Base-by-base conservation (phyloP, 192 early-diverging fungal species). In the Backusella liffmaniae region DNA sequence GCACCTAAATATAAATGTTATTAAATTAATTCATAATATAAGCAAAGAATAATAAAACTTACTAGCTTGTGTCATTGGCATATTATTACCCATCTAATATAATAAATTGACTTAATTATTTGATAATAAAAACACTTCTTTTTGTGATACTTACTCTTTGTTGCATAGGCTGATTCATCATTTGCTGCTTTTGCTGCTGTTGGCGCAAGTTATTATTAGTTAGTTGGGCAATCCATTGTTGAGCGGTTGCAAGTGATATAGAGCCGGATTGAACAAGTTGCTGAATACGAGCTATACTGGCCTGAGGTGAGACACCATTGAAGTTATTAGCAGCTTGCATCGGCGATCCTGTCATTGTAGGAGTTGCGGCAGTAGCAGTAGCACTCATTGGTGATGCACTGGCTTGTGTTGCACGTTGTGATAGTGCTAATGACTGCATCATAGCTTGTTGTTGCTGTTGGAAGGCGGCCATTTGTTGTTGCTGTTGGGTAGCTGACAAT, bases 211-310 rank as follows among this genome's bases (percentile, higher is more conserved):
- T 49, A 32, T 66, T 18, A 68, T 37, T 70, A n/a, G 73, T 56
- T 53, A 81, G 34, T n/a, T 81, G 80, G 23, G 36, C 73, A 15
- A 81, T 34, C 32, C 74, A 65, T 39, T 74, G 68, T 56, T 81
- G 80, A 37, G 80, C 80, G 21, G 76, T 75, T 10, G 76, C 68
- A 15, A 74, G 21, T 15, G 80, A 68, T 30, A 81, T 72, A 46
- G 70, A 41, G 23, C 80, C 80, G 18, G 67, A n/a, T 29, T 35
- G 42, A 15, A 77, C 68, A n/a, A 81, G 35, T 30, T 74, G 69
- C 49, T 81, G 80, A 35, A 81, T 79, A 62, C 73, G 72, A 13
- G 68, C 73, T 30, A 65, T 66, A 18, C 41, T 56, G 30, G 36
- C 51, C 46, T 70, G 70, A 30, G 71, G 66, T 49, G 66, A 44